Base-by-base conservation (phyloP, 768 basidiomycete species). In the Roridomyces roridus region DNA sequence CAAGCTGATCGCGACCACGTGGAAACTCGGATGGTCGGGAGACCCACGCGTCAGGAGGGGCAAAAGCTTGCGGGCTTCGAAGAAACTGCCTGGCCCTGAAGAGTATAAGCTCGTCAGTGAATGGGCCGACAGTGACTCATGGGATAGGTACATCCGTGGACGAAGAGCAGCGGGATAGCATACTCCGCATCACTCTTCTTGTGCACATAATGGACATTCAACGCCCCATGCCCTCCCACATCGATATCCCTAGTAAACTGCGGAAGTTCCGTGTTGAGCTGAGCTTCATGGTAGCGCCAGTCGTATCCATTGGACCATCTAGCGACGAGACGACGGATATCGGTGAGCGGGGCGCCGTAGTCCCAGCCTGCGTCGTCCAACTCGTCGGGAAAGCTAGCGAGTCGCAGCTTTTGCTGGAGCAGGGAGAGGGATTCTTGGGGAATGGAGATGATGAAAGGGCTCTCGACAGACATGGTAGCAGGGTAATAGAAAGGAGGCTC, bases 11-110 rank as follows among this genome's bases (percentile, higher is more conserved):
- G 81, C 83, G 1, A 89, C 85, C 20, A 88, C 84, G 54, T 88
- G 87, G 63, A 87, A 87, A 26, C 76, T 78, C 1, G 84, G 84
- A 28, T 79, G 72, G 0, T 78, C 74, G 2, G 72, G 51, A 2
- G 78, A 75, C 0, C 70, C 72, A 12, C 73, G 63, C 0, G 78
- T 74, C 51, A 89, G 71, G 10, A 86, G 64, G 0, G 85, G 82
- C 0, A 87, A 70, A 6, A 88, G 67, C 70, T 86, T 88, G 52
- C 73, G 68, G 8, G 79, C 81, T 72, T 89, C 87, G 11, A 80
- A 58, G 65, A 86, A 83, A 62, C 78, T 74, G 24, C 85, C 85
- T 0, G 85, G 86, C 85, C 85, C 85, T 85, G n/a, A n/a, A n/a
- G n/a, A n/a, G n/a, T n/a, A n/a, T n/a, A n/a, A n/a, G n/a, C n/a